Evolutionary conservation across 2,329 filamentous ascomycete genomes (phyloP), one percentile per base, ranked within the genome.

Genomic region (Phoma sp.): DNA sequence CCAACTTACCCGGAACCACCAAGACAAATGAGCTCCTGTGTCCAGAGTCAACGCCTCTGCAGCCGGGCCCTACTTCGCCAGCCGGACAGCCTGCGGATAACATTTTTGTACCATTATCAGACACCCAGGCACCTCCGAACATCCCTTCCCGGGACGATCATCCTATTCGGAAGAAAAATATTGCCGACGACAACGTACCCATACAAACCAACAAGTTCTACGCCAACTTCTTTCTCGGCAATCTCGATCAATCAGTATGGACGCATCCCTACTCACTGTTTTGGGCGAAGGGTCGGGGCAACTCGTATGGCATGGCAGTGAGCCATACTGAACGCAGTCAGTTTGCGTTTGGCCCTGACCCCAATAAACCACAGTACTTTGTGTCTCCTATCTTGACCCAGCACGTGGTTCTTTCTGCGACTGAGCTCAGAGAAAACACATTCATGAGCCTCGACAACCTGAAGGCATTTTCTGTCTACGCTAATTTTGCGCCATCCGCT

Each of bases 301-400:
- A 79, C 42, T 91, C 89, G 70, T 96, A 86, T 81, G 93, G 93
- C 30, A 81, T 98, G 75, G 79, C 86, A 0, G 82, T 96, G 47
- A 88, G 89, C 9, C 93, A 97, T 67, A 82, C 88, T 4, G 89
- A 93, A 48, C 78, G 84, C 1, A 77, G 78, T 40, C 86, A 93
- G 71, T 79, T 89, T 48, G 87, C 89, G 0, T 75, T 66, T 50
- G 72, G 61, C 11, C 59, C 66, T 18, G 35, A 57, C 36, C 27
- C 38, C 2, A 30, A 62, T 14, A 61, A 81, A 4, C 80, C 81
- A 55, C 77, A 82, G 25, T 97, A 89, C 72, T 98, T 90, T 67
- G 83, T 91, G 67, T 93, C 90, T 63, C 93, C 95, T 0, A 79
- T 95, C 47, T 90, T 91, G 0, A 89, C 96, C 14, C 88, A 96